A percentile compares a stretch with the other conserved stretches of the same genome.
Conservation (phyloP, 495 filamentous ascomycete genomes). For the Jackrogersella multiformis region DNA sequence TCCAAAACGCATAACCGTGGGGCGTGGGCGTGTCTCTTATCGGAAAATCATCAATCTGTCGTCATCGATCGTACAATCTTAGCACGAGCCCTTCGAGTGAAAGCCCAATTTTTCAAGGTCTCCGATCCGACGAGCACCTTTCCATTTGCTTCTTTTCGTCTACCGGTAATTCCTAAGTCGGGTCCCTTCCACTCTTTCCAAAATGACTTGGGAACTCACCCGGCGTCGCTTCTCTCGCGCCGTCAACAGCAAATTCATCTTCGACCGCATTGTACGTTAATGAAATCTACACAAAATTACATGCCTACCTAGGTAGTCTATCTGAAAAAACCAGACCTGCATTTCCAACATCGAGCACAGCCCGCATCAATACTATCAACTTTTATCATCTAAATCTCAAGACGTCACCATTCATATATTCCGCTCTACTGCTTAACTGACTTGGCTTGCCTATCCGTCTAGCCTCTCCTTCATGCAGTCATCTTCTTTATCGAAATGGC, state of each 20-base stretch:
- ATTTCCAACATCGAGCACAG: constrained; percentile 32
- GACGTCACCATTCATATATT: constrained; percentile 6
- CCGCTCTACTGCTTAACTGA: constrained; percentile 34
- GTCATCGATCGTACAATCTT: constrained; percentile 36
- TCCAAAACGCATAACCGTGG: constrained; percentile 32
- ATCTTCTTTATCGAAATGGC: constrained; percentile 90
- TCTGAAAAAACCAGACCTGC: constrained; percentile 21
- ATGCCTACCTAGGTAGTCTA: no score
- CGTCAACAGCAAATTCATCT: constrained; percentile 81
- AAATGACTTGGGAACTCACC: constrained; percentile 65
- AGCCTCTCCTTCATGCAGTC: constrained; percentile 89
- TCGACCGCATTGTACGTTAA: constrained; percentile 77
- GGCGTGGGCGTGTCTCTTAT: constrained; percentile 27
- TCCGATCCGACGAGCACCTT: constrained; percentile 25
- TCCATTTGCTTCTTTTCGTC: neutral
- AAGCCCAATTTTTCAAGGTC: constrained; percentile 38
- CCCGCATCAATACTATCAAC: constrained; percentile 26
- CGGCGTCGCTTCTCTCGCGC: constrained; percentile 71
- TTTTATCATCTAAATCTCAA: constrained; percentile 26
- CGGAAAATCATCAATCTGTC: constrained; percentile 40
- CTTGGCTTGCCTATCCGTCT: constrained; percentile 21
- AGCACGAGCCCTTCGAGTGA: constrained; percentile 24
- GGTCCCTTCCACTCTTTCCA: constrained; percentile 30
- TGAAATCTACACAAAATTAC: neutral
- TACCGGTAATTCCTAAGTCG: no score